phyloP scores from a whole-genome alignment of 129 eudicot genomes.

The Lactuca sativa region DNA sequence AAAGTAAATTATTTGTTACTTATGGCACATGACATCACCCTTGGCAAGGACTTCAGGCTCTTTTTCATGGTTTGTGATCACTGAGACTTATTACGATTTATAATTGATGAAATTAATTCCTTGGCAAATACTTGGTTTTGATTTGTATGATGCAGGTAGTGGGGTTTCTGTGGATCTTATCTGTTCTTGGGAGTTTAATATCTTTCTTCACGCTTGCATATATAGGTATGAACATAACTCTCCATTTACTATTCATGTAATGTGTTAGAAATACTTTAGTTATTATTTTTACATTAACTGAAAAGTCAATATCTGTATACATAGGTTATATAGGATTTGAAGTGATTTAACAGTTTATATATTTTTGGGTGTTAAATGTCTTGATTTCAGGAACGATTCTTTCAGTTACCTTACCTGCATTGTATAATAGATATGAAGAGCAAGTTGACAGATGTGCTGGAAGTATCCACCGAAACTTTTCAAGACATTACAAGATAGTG shows the following conservation, averaged over 20 bases:
- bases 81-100: not conserved
- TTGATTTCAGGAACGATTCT: slow-evolving; percentile 64
- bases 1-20: slow-evolving; percentile 83
- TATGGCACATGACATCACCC: slow-evolving; percentile 96
- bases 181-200: slow-evolving; percentile 77
- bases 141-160: slow-evolving; percentile 61
- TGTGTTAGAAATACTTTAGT: no score
- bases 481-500: slow-evolving; percentile 72
- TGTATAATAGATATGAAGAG: slow-evolving; percentile 73
- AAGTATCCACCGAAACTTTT: slow-evolving; percentile 56
- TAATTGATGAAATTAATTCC: not conserved
- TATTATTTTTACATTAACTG: no score
- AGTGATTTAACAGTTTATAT: not conserved
- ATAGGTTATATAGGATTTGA: no score
- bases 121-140: slow-evolving; percentile 4
- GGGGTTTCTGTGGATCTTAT: slow-evolving; percentile 83
- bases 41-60: slow-evolving; percentile 92
- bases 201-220: slow-evolving; percentile 87
- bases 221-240: slow-evolving; percentile 59
- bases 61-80: slow-evolving; percentile 75
- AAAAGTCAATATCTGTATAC: no score
- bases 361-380: slow-evolving; percentile 6
- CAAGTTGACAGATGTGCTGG: slow-evolving; percentile 66
- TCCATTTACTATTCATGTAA: not conserved
- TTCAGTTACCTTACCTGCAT: slow-evolving; percentile 75